Evolutionary conservation across 805 yeast genomes (phyloP).

Genomic region (Wickerhamiella azyma): DNA sequence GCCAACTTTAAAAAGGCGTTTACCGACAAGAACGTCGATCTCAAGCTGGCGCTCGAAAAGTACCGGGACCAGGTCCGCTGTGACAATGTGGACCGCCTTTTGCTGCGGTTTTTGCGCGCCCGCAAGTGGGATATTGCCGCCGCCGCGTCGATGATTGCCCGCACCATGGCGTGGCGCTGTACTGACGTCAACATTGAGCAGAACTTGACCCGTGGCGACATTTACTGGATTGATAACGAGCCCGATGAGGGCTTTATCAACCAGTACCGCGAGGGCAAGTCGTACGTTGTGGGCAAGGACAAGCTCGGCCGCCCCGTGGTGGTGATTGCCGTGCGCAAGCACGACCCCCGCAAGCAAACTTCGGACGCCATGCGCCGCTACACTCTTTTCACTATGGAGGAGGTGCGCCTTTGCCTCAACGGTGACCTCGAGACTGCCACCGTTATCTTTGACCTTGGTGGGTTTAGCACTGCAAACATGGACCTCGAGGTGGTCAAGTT

Average conservation of each 20-base stretch:
- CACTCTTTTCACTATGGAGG: slow-evolving; percentile 67
- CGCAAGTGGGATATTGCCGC: slow-evolving; percentile 71
- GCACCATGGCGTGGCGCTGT: slow-evolving; percentile 67
- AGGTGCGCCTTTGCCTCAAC: slow-evolving; percentile 54
- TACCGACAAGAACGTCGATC: slow-evolving; percentile 32
- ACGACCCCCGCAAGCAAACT: slow-evolving; percentile 54
- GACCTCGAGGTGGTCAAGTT: slow-evolving; percentile 87
- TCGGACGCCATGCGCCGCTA: slow-evolving; percentile 61
- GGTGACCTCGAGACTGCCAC: slow-evolving; percentile 73
- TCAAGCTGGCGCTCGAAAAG: slow-evolving; percentile 22
- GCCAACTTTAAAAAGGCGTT: slow-evolving; percentile 34
- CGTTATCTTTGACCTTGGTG: slow-evolving; percentile 73
- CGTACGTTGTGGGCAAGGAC: slow-evolving; percentile 64
- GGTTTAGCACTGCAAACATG: slow-evolving; percentile 82
- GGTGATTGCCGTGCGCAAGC: slow-evolving; percentile 64
- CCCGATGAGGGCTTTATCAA: slow-evolving; percentile 31
- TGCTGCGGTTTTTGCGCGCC: slow-evolving; percentile 70
- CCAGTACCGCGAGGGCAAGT: slow-evolving; percentile 54
- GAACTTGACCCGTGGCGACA: slow-evolving; percentile 57
- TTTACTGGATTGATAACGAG: slow-evolving; percentile 40
- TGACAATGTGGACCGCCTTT: slow-evolving; percentile 68
- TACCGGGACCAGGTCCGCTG: slow-evolving; percentile 36
- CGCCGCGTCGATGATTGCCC: slow-evolving; percentile 56
- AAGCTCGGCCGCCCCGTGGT: slow-evolving; percentile 64
- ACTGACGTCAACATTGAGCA: slow-evolving; percentile 47